Base-by-base conservation (phyloP, 2,329 filamentous ascomycete species). In the Pseudogymnoascus sp. region DNA sequence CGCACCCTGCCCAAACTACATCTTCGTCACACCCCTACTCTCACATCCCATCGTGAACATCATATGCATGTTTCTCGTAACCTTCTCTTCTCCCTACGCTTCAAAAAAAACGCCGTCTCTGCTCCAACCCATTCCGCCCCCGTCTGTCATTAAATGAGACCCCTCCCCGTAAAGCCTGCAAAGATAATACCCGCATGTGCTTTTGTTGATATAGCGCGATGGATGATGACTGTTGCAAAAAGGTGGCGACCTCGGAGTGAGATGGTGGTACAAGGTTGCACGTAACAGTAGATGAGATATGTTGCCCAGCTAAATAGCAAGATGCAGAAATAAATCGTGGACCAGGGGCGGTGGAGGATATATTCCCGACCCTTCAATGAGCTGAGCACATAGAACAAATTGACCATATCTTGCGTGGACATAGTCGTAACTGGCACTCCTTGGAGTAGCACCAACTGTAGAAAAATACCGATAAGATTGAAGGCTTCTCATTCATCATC, bases 41-140 rank as follows among this genome's bases (percentile, higher is more conserved):
- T 22, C 25, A 8, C 43, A 32, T 54, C 43, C 25, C 25, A n/a
- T 54, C 43, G 43, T 54, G 43, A 54, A 18, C 25, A 32, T 54
- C 43, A 32, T 47, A 47, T 54, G 43, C 43, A 54, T 54, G 43
- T 54, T 54, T 54, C 43, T 54, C 43, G 43, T 54, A 54, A 30
- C 22, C 9, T 25, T 16, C 3, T 50, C 43, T 50, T 50, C 43
- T 18, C 43, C 43, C 4, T 12, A 25, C 43, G 43, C 43, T 18
- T 6, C 25, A 47, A 50, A 47, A 47, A 7, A 50, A 50, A 50
- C 43, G 43, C 41, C 43, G 43, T 18, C 43, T 54, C 25, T 8
- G 9, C 30, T 6, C 30, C 30, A 32, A 6, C 6, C 30, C n/a
- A n/a, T 22, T 41, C 41, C 6, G n/a, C 25, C n/a, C 9, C 43